Conservation (phyloP, 768 basidiomycete genomes). For the Naganishia friedmannii region DNA sequence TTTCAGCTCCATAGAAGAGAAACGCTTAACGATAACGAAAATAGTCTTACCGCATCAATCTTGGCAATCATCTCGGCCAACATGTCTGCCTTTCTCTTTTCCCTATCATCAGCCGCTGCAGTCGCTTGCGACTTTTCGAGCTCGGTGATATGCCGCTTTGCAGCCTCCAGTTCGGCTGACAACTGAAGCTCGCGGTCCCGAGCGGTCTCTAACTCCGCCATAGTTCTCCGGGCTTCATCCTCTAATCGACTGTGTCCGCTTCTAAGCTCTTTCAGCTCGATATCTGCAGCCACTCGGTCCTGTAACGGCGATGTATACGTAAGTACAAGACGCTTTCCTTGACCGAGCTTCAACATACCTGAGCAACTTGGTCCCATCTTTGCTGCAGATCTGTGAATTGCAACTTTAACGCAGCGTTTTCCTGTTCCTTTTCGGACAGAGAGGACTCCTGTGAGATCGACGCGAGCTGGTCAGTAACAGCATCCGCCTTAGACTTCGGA, state of each 20-base stretch:
- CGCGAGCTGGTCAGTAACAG: conserved; percentile 39
- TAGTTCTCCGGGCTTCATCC: conserved; percentile 92
- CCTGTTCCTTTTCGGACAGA: conserved; percentile 73
- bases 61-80: conserved; percentile 99
- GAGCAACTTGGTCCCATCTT: conserved; percentile 73
- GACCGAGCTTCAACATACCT: conserved; percentile 56
- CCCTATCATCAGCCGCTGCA: conserved; percentile 88
- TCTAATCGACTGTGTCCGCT: conserved; percentile 85
- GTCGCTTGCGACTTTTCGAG: conserved; percentile 80
- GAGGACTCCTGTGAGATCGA: conserved; percentile 61
- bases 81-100: conserved; percentile 98
- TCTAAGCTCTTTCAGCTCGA: conserved; percentile 86
- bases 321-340: neutral
- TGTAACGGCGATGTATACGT: conserved; percentile 44
- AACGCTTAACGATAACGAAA: neutral
- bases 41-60: conserved; percentile 75
- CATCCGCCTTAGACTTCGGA: conserved; percentile 23
- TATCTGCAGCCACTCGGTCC: conserved; percentile 93
- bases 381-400: conserved; percentile 87
- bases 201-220: conserved; percentile 88
- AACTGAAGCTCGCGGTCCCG: conserved; percentile 90
- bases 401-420: conserved; percentile 80
- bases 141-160: conserved; percentile 68
- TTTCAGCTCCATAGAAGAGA: neutral
- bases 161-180: conserved; percentile 58